Percentiles rank a stretch among this genome's conserved stretches.
Evolutionary conservation across 257 asterid genomes (phyloP).

Genomic region (Nicotiana tomentosiformis): DNA sequence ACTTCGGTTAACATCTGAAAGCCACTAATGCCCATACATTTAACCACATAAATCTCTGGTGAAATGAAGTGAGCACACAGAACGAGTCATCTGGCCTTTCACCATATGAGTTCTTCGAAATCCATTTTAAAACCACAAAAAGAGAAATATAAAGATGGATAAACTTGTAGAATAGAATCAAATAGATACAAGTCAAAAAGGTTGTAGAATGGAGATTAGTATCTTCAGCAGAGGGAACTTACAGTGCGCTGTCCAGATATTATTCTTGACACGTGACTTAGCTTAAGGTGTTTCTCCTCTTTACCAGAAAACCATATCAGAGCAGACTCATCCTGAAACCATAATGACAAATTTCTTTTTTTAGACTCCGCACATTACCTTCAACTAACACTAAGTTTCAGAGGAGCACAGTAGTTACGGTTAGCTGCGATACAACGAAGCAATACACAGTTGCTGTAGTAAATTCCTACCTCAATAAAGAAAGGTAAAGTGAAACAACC

Average conservation of each 20-base stretch:
- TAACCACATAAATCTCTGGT: neutral
- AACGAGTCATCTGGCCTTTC: neutral
- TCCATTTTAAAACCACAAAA: neutral
- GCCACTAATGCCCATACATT: neutral
- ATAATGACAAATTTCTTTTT: neutral
- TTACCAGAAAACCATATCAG: conserved; percentile 92
- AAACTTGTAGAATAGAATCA: neutral
- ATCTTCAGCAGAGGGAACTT: conserved; percentile 30
- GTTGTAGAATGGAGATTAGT: neutral
- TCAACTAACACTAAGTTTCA: neutral
- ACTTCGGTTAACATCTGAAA: neutral
- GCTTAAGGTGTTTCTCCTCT: conserved; percentile 89
- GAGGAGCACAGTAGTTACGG: neutral
- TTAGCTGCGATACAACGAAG: neutral
- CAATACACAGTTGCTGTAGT: neutral
- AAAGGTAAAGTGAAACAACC: neutral
- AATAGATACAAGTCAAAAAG: neutral
- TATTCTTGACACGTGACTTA: conserved; percentile 83
- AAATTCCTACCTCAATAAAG: neutral
- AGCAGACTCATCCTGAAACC: conserved; percentile 80
- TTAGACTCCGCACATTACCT: conserved; percentile 1
- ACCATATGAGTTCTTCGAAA: conserved; percentile 1
- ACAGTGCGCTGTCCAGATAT: conserved; percentile 97
- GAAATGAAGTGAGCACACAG: neutral
- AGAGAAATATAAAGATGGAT: neutral